Conservation (phyloP, 2,329 filamentous ascomycete genomes). For the Remersonia thermophila region DNA sequence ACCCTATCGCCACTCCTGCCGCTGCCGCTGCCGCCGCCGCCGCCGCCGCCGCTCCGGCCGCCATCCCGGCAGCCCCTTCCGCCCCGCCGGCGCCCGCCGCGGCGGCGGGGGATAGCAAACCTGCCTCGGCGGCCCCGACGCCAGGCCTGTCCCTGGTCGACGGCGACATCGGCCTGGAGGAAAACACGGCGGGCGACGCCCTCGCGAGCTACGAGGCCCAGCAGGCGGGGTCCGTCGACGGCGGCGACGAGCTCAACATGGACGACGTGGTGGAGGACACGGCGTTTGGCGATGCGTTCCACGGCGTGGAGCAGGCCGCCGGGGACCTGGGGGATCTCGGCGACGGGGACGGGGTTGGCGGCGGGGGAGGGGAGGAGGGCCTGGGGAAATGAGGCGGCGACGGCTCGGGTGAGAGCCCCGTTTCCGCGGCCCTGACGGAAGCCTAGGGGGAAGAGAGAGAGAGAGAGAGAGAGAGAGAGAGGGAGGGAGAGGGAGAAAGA, state of each 20-base stretch:
- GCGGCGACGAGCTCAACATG: slow-evolving; percentile 29
- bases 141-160: slow-evolving; percentile 27
- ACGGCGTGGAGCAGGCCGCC: slow-evolving; percentile 37
- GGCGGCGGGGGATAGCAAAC: slow-evolving; percentile 22
- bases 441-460: no score
- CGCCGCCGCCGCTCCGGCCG: background rate
- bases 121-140: slow-evolving; percentile 31
- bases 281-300: slow-evolving; percentile 75
- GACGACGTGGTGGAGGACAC: slow-evolving; percentile 52
- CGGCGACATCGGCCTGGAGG: slow-evolving; percentile 38
- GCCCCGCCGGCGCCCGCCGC: background rate
- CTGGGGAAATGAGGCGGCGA: no score
- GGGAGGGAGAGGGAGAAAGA: no score
- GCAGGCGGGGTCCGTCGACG: slow-evolving; percentile 26
- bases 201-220: slow-evolving; percentile 49
- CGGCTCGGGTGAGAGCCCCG: no score
- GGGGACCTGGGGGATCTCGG: background rate
- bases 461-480: no score
- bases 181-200: slow-evolving; percentile 56
- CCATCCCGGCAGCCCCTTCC: slow-evolving; percentile 2
- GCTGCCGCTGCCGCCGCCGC: slow-evolving; percentile 2
- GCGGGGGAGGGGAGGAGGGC: slow-evolving; percentile 6
- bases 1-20: slow-evolving; percentile 6
- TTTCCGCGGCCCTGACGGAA: no score
- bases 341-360: no score